Evolutionary conservation across 2,329 filamentous ascomycete species (phyloP).

Genomic region (Exserohilum turcica): DNA sequence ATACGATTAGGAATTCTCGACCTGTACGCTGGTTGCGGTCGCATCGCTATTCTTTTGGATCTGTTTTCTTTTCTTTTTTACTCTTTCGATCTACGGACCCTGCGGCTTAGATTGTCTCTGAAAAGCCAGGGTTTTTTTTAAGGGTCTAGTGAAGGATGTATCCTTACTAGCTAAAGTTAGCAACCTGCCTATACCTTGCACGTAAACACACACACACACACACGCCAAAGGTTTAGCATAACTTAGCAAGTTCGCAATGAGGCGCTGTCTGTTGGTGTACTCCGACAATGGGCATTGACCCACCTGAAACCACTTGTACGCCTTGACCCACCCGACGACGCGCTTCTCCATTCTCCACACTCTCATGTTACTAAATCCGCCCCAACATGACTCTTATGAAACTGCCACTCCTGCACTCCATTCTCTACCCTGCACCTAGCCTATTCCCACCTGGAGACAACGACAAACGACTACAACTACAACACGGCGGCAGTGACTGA

Average conservation of each 20-base stretch:
- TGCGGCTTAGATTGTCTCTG: conserved; percentile 10
- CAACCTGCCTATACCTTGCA: background rate
- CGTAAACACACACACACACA: too few relatives aligned
- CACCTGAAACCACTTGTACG: conserved; percentile 3
- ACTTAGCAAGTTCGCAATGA: background rate
- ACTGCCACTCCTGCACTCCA: conserved; percentile 16
- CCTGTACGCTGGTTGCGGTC: background rate
- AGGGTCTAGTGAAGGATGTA: conserved; percentile 8
- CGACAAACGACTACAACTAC: background rate
- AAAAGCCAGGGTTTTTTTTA: background rate
- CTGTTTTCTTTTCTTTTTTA: too few relatives aligned
- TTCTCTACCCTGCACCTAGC: conserved; percentile 4
- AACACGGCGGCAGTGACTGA: background rate
- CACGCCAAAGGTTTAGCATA: background rate
- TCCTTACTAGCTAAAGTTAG: background rate
- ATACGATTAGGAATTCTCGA: background rate
- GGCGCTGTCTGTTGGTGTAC: conserved; percentile 1
- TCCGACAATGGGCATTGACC: conserved; percentile 8
- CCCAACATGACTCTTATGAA: background rate
- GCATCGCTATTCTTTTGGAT: conserved; percentile 1
- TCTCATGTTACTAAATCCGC: background rate
- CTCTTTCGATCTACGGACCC: conserved; percentile 1
- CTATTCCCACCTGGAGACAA: background rate
- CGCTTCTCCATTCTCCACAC: conserved; percentile 14
- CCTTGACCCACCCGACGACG: conserved; percentile 2